Base-by-base conservation (phyloP, 805 yeast species). In the Candida maris region DNA sequence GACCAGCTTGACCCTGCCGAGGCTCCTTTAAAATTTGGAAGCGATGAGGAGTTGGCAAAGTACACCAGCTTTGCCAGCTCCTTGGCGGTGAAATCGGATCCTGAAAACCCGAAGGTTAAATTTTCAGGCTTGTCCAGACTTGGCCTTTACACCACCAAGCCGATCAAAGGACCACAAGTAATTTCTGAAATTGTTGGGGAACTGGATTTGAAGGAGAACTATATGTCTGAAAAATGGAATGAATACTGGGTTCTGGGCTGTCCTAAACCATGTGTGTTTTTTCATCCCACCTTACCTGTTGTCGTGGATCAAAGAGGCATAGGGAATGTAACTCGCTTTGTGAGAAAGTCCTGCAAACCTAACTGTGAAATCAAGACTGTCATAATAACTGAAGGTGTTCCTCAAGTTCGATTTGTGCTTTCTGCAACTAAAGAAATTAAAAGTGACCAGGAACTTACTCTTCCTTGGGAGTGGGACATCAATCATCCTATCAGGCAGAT, bases 381-480 rank as follows among this genome's bases (percentile, higher is more conserved):
- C 1, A 54, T 62, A 27, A 67, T 84, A 7, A 45, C 22, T 18
- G 34, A 34, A 23, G 21, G 18, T 16, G 31, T 19, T 16, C 16
- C 10, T 7, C 28, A 10, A 13, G 59, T 72, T 32, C 72, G 70
- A 37, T 79, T 85, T 52, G 65, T 76, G 6, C 67, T 85, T 7
- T 65, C 65, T 19, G 75, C 96, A 0, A 58, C 70, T 1, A 70
- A 66, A 32, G 74, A 75, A 2, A 73, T 89, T 19, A 65, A 68
- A 34, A 59, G 69, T 7, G 87, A 78, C n/a, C 75, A 79, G 26
- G 97, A 89, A 53, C 60, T 91, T 15, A 72, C 89, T 0, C 59
- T 87, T 7, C 75, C 79, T 2, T 91, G 97, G 97, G 85, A 81
- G 41, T 91, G 96, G 95, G 95, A 88, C 53, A 54, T 61, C 3